Evolutionary conservation across 2,329 filamentous ascomycete genomes (phyloP), one percentile per base, ranked within the genome.

Genomic region (Talaromyces sp.): DNA sequence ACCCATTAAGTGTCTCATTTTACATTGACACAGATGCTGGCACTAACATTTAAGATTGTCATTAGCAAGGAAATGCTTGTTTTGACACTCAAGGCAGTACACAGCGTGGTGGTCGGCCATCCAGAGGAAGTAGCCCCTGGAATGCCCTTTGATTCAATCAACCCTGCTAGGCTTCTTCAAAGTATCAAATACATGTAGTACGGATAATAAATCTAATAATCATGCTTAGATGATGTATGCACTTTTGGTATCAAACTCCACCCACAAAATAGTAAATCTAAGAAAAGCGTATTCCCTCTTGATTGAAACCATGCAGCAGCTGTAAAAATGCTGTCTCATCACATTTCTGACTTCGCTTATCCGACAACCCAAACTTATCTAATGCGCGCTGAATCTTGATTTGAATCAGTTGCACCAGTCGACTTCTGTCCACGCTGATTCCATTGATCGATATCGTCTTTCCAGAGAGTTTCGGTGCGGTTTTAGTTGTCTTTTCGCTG

Each of bases 251-350:
- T 56, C 52, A 56, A 56, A 56, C 33, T 56, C 33, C 33, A 3
- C 33, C n/a, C n/a, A 35, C 9, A 9, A 56, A 56, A 56, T 5
- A 57, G n/a, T 3, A n/a, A 25, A 37, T 25, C 52, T 65, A 66
- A 22, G 64, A 66, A 52, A 69, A 43, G 69, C 97, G 94, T 66
- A 98, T 94, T 33, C 92, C 92, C 75, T 96, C 92, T 69, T 92
- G 87, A 75, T 97, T 97, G 78, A 97, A 97, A 1, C 90, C 90
- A 77, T 85, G 87, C 68, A 97, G 79, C 69, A 97, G 78, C 70
- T 89, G 89, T 75, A 99, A 79, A 74, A 97, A 98, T 72, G 97
- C 93, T 61, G 90, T 93, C 80, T 98, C 92, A 73, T 97, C 93
- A 73, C 93, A 96, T 82, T 95, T 89, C 67, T 92, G 86, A 11